Base-by-base conservation (phyloP, 257 asterid species). In the Sherardia arvensis region DNA sequence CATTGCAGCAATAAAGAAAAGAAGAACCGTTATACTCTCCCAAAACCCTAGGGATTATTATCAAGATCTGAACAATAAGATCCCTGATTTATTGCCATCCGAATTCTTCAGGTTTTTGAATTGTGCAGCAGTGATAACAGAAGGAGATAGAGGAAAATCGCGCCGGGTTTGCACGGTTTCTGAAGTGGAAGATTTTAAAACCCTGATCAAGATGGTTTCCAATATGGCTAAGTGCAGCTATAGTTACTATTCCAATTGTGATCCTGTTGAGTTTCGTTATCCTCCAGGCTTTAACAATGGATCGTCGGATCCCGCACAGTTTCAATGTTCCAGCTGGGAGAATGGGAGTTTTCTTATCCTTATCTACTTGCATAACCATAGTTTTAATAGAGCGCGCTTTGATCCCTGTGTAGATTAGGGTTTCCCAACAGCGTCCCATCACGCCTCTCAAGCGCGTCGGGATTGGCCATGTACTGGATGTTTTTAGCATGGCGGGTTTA, bases 401-500 rank as follows among this genome's bases (percentile, higher is more conserved):
- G 3, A 53, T 49, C 23, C 78, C 69, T 0, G 27, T 21, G 7
- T 74, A 65, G 68, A 26, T 8, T 17, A 69, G 55, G 11, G 59
- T 74, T 22, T 27, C 14, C 18, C 66, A 5, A 23, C 26, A 1
- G 36, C 43, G 3, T 34, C 23, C 71, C 8, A 70, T 59, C 21
- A 51, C 74, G 1, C 75, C 69, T 2, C 72, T 74, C 38, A 69
- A 65, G 25, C 64, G 65, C 23, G 23, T 69, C 3, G 79, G 72
- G 4, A 23, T 65, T 11, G 79, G 79, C 28, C 79, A 74, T 36
- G 49, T 69, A 33, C 43, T 73, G 2, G 70, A 56, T 26, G 56
- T 60, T 8, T 14, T 75, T 4, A 76, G 86, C 43, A 82, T 87
- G 92, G 87, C 72, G 0, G 58, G 71, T 6, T 80, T 91, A n/a